phyloP scores from a whole-genome alignment of 257 asterid genomes.

The Pogostemon cablin region DNA sequence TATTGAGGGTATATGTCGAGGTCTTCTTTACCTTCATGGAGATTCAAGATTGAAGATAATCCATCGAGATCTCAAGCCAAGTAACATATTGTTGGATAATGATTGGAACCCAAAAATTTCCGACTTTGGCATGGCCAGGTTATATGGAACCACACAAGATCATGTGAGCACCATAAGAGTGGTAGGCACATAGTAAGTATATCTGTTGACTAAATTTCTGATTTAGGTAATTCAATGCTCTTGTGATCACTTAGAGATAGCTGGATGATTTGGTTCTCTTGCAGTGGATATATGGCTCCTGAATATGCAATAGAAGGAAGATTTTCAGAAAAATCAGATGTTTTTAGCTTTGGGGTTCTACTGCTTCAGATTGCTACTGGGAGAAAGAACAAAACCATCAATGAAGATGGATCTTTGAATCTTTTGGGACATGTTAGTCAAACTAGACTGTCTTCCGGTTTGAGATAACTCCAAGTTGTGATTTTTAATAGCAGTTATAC shows the following conservation, averaged over 20 bases:
- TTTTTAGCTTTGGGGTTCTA: slow-evolving; percentile 66
- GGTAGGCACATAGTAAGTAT: slow-evolving; percentile 41
- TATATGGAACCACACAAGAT: slow-evolving; percentile 49
- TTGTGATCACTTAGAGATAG: no score
- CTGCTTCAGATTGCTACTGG: slow-evolving; percentile 62
- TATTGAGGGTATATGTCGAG: no score
- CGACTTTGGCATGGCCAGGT: slow-evolving; percentile 63
- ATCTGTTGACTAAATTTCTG: neutral
- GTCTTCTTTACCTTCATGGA: no score
- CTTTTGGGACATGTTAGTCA: slow-evolving; percentile 58
- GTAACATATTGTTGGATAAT: no score
- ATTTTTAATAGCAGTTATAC: no score
- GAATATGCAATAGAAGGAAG: slow-evolving; percentile 71
- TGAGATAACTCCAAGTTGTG: neutral
- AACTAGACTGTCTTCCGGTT: no score
- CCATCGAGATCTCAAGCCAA: no score
- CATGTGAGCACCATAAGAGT: slow-evolving; percentile 46
- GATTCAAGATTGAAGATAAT: no score
- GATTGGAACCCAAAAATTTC: slow-evolving; percentile 46
- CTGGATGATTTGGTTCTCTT: no score
- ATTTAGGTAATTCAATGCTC: no score
- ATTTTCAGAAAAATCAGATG: slow-evolving; percentile 69
- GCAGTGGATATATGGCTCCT: slow-evolving; percentile 80
- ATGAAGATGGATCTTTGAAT: slow-evolving; percentile 38
- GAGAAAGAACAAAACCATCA: slow-evolving; percentile 41